A percentile compares a stretch with the other conserved stretches of the same genome.
Evolutionary conservation across 2,329 filamentous ascomycete species (phyloP).

Genomic region (Penicillium sp.): DNA sequence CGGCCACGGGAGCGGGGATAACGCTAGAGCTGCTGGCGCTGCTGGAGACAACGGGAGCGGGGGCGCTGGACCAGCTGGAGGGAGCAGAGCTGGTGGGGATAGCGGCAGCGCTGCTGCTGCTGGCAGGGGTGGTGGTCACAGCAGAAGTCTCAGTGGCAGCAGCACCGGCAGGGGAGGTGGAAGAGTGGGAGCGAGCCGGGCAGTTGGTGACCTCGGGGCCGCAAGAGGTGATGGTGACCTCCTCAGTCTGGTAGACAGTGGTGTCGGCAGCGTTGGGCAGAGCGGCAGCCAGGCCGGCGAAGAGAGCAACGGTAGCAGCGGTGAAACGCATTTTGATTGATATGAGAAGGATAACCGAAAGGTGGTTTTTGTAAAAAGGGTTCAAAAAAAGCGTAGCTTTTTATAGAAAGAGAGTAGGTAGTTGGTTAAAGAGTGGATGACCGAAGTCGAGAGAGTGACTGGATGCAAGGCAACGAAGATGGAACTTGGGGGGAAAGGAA

Average conservation of each 20-base stretch:
- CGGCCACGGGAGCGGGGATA: slow-evolving; percentile 12
- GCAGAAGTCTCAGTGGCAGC: slow-evolving; percentile 1
- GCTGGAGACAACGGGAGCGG: slow-evolving; percentile 6
- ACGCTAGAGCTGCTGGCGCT: slow-evolving; percentile 6
- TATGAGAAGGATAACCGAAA: slow-evolving; percentile 28
- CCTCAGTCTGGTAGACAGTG: slow-evolving; percentile 55
- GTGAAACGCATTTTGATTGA: slow-evolving; percentile 44
- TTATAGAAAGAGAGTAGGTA: slow-evolving; percentile 27
- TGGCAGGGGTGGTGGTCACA: slow-evolving; percentile 21
- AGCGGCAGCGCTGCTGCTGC: neutral
- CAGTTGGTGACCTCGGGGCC: slow-evolving; percentile 59
- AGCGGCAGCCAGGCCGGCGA: slow-evolving; percentile 40
- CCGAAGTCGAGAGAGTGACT: slow-evolving; percentile 40
- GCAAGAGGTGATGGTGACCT: slow-evolving; percentile 60
- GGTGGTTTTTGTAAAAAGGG: slow-evolving; percentile 28
- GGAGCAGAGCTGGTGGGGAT: slow-evolving; percentile 12
- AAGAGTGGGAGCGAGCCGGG: slow-evolving; percentile 25
- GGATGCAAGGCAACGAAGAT: slow-evolving; percentile 32
- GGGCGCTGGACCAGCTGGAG: slow-evolving; percentile 15
- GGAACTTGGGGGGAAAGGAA: slow-evolving; percentile 28
- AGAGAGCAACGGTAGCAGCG: slow-evolving; percentile 38
- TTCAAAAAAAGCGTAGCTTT: slow-evolving; percentile 28
- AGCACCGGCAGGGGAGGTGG: slow-evolving; percentile 12
- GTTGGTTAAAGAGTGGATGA: slow-evolving; percentile 43
- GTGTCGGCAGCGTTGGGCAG: slow-evolving; percentile 31